A percentile compares a stretch with the other conserved stretches of the same genome.
These are phyloP conservation scores for Parascedosporium putredinis DNA, from an alignment of 2,329 filamentous ascomycete genomes.

Conservation along the genomic window DNA sequence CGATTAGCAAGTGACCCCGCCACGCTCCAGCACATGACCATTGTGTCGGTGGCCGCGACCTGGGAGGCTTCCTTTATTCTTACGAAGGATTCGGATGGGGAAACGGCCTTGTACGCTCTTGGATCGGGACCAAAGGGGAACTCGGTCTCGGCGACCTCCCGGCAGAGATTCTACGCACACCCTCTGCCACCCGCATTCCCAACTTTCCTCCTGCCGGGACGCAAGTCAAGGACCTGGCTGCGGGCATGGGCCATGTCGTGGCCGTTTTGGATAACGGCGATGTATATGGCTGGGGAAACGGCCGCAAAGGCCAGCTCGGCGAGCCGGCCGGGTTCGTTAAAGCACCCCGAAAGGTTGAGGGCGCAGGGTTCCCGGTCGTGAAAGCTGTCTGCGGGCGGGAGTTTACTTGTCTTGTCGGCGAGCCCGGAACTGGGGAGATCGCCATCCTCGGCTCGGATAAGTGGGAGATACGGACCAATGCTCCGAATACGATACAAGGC, in stretches of 20 bases:
- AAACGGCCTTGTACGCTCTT: slow-evolving; percentile 46
- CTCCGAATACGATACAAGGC: slow-evolving; percentile 38
- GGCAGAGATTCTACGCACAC: slow-evolving; percentile 31
- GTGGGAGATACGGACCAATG: slow-evolving; percentile 50
- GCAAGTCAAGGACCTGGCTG: slow-evolving; percentile 53
- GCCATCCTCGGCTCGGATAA: slow-evolving; percentile 65
- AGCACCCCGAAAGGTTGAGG: slow-evolving; percentile 50
- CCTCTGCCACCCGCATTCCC: slow-evolving; percentile 37
- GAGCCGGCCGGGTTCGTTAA: slow-evolving; percentile 40
- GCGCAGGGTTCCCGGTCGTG: slow-evolving; percentile 49
- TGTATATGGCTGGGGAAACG: slow-evolving; percentile 81
- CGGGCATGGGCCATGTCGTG: slow-evolving; percentile 70
- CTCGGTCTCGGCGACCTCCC: slow-evolving; percentile 49
- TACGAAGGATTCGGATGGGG: slow-evolving; percentile 30
- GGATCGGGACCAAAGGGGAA: slow-evolving; percentile 61
- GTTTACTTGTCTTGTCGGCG: slow-evolving; percentile 64
- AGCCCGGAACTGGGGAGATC: slow-evolving; percentile 45
- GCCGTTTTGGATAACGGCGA: slow-evolving; percentile 64
- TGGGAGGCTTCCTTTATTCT: slow-evolving; percentile 68
- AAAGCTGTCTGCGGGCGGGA: slow-evolving; percentile 72
- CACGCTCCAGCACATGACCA: neutral
- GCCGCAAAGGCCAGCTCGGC: slow-evolving; percentile 77
- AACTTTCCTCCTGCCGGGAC: slow-evolving; percentile 54
- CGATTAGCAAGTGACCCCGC: neutral
- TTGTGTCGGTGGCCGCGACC: slow-evolving; percentile 49